Base-by-base conservation (phyloP, 78 protist genomes). In the Creolimax fragrantissima region DNA sequence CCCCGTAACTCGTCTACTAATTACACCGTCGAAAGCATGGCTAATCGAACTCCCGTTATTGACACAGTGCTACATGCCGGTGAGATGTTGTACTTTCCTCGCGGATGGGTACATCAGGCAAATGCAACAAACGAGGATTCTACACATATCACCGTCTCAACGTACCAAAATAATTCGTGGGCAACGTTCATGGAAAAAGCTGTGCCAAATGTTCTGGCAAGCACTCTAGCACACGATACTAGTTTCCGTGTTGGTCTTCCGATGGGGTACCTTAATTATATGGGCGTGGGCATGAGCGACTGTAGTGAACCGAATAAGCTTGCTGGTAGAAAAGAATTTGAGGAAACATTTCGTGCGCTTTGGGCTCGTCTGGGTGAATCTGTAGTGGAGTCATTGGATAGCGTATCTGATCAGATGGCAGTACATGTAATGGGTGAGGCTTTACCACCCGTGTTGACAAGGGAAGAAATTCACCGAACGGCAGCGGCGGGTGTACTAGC, bases 61-160 rank as follows among this genome's bases (percentile, higher is more conserved):
- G 93, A 93, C 7, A 92, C 84, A 41, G 88, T 83, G 24, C 93
- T 97, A 42, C 93, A 92, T 2, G 93, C 96, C 0, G 98, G 98
- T 6, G 98, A 97, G 44, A 11, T 97, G 3, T 85, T 97, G 86
- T 97, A 97, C 93, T 91, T 97, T 36, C 98, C 98, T 17, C 86
- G 98, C 44, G 98, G 98, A 17, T 39, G 81, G 3, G 94, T 97
- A 24, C 98, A 97, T 92, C 97, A 97, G 81, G 98, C 95, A 58
- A 58, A 58, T 58, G 74, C 74, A 32, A 43, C 45, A 4, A 93
- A 90, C 36, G 86, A 43, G 74, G 95, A 92, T 39, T 94, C 96
- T 32, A 36, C 94, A 3, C 98, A 97, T 74, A 66, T 96, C 6
- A 96, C 98, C 37, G 42, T 97, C n/a, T 94, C 96, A 41, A 92